Conservation (phyloP, 2,329 filamentous ascomycete species). For the Juglanconis juglandina region DNA sequence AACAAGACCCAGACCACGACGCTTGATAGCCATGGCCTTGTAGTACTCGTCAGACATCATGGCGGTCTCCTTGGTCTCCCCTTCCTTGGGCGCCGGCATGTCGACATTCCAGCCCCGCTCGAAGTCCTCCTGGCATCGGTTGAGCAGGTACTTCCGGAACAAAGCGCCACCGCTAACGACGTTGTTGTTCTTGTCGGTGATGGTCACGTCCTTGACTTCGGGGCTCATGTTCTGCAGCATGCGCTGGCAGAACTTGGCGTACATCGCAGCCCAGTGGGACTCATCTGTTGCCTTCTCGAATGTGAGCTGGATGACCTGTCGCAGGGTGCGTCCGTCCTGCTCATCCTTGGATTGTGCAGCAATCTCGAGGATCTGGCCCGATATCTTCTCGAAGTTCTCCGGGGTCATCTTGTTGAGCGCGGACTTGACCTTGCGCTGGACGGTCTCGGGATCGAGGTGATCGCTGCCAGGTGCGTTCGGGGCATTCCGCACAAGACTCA, state of each 20-base stretch:
- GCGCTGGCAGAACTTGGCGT: conserved; percentile 95
- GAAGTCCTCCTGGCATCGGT: conserved; percentile 97
- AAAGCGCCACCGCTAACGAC: conserved; percentile 88
- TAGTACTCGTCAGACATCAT: conserved; percentile 98
- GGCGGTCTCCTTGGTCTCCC: conserved; percentile 64
- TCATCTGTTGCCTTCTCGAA: conserved; percentile 99
- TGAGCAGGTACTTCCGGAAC: conserved; percentile 98
- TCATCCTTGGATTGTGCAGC: conserved; percentile 95
- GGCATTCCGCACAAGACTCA: conserved; percentile 51
- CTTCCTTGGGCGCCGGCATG: conserved; percentile 72
- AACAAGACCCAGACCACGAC: conserved; percentile 93
- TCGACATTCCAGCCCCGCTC: conserved; percentile 96
- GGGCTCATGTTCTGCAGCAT: conserved; percentile 95
- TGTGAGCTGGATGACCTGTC: conserved; percentile 97
- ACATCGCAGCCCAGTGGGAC: conserved; percentile 98
- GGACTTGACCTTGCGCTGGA: conserved; percentile 98
- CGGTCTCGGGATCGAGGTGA: conserved; percentile 82
- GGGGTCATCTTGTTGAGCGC: conserved; percentile 99
- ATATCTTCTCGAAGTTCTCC: conserved; percentile 96
- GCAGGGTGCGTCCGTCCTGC: conserved; percentile 85
- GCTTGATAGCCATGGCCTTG: conserved; percentile 85
- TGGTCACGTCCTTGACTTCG: conserved; percentile 92
- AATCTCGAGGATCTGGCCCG: conserved; percentile 88
- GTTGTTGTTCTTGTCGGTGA: conserved; percentile 83
- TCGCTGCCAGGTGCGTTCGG: conserved; percentile 29